Base-by-base conservation (phyloP, 108 stramenopile species). In the Ochromonas danica region DNA sequence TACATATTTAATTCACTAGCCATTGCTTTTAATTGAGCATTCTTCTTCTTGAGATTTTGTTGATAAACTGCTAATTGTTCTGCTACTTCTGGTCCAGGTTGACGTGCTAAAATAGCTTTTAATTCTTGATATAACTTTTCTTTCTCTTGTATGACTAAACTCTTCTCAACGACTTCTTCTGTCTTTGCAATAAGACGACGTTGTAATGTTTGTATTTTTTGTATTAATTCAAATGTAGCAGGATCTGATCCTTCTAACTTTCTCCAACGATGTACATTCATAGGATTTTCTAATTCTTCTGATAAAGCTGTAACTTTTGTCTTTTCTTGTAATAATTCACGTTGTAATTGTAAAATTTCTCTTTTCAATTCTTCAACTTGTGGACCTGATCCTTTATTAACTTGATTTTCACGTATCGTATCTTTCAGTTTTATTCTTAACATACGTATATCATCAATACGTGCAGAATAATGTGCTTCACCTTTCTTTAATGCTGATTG, bases 241-340 rank as follows among this genome's bases (percentile, higher is more conserved):
- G 93, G 93, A 79, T 94, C 93, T 74, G 80, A 86, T 27, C 93
- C 92, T 70, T 94, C 93, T 30, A 93, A 83, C 81, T 89, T 91
- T 1, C 92, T 82, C 93, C 93, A 94, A 40, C 93, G 85, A 81
- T 93, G 93, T 28, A 93, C 89, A 81, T 93, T 93, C 81, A 93
- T 85, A 0, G 93, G 93, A 81, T 91, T 92, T 87, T 93, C 93
- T 43, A 93, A 71, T 81, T 93, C 93, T 81, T 93, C 89, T 0
- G 82, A 81, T 1, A 91, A 81, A 2, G 86, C 86, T 40, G 83
- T 87, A 40, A 85, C 91, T 87, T 92, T 93, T 41, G 91, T 88
- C 77, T 88, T 93, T 74, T 93, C 93, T 80, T 89, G 83, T 61
- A 93, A 61, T 71, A 93, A 85, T 45, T 93, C 91, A 60, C 87